Evolutionary conservation across 768 basidiomycete species (phyloP), one percentile per base, ranked within the genome.

Genomic region (Porphyrellus cyaneotinctus): DNA sequence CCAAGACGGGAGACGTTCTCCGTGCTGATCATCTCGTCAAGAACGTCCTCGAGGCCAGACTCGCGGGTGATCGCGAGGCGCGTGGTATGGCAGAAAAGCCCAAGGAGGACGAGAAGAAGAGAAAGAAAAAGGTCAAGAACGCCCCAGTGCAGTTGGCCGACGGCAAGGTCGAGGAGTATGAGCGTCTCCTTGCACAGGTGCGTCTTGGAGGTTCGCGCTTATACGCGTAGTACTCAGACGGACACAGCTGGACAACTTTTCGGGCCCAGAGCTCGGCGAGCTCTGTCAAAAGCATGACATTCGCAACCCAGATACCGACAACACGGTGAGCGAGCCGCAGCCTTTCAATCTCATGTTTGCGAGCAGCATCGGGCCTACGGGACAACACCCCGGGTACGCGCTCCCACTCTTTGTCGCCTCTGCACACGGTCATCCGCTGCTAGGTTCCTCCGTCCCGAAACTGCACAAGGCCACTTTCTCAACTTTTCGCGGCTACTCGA

Each of bases 291-390:
- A 82, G 60, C 75, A 91, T 72, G 77, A 84, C 53, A 87, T 98
- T 66, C 76, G 78, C 45, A 95, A 95, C 67, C 95, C 95, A 2
- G 91, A 90, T 58, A 95, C 95, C 1, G 88, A 83, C 62, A 97
- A 99, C 69, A 87, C 90, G 63, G 87, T 98, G 28, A 78, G 87
- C 42, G 92, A 95, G 67, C 97, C 97, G 10, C 88, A 91, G 64
- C 84, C 87, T 67, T 99, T 98, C 79, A 99, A 98, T 73, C 82
- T 98, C 65, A 98, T 99, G 97, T 98, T 99, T 72, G 85, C 91
- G 44, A 92, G 88, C 66, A 91, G 88, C 72, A 97, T 99, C 64
- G 97, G 95, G 20, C 95, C 95, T 14, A 97, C 95, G 3, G 95
- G 97, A 24, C 92, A 97, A 70, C 85, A 95, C 72, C 93, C 92